Evolutionary conservation across 2,329 filamentous ascomycete species (phyloP).

Genomic region (Talaromyces sp.): DNA sequence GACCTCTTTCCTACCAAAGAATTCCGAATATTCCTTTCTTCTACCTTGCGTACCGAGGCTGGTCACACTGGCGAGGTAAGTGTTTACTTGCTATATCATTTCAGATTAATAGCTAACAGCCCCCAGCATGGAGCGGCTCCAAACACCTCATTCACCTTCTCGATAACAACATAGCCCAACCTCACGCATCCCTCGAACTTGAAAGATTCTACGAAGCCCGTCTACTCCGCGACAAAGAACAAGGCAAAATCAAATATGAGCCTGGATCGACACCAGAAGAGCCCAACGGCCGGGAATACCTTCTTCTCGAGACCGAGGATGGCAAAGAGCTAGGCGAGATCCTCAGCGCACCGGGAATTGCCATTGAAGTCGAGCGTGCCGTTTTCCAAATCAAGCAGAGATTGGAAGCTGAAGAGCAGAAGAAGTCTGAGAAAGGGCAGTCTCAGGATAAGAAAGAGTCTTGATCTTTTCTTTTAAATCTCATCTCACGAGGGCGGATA

Average conservation of each 20-base stretch:
- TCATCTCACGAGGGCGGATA: neutral
- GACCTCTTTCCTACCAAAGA: slow-evolving; percentile 38
- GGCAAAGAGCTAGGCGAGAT: slow-evolving; percentile 55
- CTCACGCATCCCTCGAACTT: slow-evolving; percentile 61
- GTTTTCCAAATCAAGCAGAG: slow-evolving; percentile 62
- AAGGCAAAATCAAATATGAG: slow-evolving; percentile 20
- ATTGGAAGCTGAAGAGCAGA: slow-evolving; percentile 18
- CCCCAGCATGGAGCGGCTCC: slow-evolving; percentile 67
- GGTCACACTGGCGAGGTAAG: slow-evolving; percentile 74
- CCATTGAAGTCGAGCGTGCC: slow-evolving; percentile 67
- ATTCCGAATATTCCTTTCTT: slow-evolving; percentile 95
- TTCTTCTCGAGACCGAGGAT: slow-evolving; percentile 42
- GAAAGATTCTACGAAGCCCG: slow-evolving; percentile 64
- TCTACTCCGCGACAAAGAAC: slow-evolving; percentile 16
- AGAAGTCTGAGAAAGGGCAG: neutral
- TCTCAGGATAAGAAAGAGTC: neutral
- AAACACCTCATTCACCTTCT: slow-evolving; percentile 79
- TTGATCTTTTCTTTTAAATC: neutral
- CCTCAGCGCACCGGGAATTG: slow-evolving; percentile 63
- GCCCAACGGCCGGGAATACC: slow-evolving; percentile 39
- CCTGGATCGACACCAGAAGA: slow-evolving; percentile 26
- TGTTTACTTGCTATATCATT: neutral
- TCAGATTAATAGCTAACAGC: slow-evolving; percentile 13
- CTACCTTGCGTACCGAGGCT: slow-evolving; percentile 83
- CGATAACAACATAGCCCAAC: slow-evolving; percentile 62